Evolutionary conservation across 2,329 filamentous ascomycete species (phyloP), one percentile per base, ranked within the genome.

Genomic region (Fusarium cyanostomum): DNA sequence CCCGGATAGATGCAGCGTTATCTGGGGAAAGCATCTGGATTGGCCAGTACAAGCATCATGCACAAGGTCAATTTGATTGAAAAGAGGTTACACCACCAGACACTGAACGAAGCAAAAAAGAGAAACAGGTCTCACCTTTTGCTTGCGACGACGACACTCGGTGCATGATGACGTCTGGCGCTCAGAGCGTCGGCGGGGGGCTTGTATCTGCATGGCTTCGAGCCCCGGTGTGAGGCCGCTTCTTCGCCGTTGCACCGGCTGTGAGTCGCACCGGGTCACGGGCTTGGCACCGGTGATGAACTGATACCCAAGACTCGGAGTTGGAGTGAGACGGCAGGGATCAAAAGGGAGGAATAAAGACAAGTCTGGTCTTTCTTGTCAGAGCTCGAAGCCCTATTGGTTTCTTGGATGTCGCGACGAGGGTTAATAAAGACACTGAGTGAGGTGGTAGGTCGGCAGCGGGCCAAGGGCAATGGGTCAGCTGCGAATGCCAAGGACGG

Each of bases 101-200:
- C 10, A 41, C 13, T 15, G 12, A 42, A 11, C 27, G 21, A 27
- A 10, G 15, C 41, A 18, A 37, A 15, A 24, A 4, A n/a, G 8
- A 27, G 11, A 37, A 24, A 43, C 26, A 26, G 18, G 28, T 24
- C 72, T 46, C 70, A 82, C 82, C 76, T 80, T 84, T 74, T 84
- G 81, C 67, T 84, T 84, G 56, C 82, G 75, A 57, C 81, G 75
- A 42, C 81, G 79, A 53, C 82, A 84, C 65, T 84, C 82, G 4
- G 78, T 78, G 67, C 82, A 84, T 16, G 81, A 82, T 16, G 79
- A 81, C 34, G 73, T 72, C 57, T 72, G 72, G 12, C 70, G 67
- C 35, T 70, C 71, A 15, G 63, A 51, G 35, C 62, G 64, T 26
- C 64, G 58, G 18, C 64, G 66, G 21, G 60, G 66, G 42, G 60